These are phyloP conservation scores for Chaetoscypha palmicola DNA, from an alignment of 2,329 filamentous ascomycete genomes.

Conservation along the genomic window DNA sequence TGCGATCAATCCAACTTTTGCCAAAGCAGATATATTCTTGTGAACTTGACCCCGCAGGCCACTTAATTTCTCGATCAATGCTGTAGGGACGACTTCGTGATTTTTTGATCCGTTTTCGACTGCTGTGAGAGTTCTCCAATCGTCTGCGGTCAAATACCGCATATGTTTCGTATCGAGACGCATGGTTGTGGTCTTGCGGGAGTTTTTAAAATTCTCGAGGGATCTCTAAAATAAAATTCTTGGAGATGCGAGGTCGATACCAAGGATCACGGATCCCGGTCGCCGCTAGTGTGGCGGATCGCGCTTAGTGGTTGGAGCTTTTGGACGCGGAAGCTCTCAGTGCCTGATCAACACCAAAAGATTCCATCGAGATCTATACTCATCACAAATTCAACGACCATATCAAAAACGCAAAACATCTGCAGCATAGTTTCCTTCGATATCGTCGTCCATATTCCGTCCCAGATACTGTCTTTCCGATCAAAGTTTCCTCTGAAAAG, in stretches of 20 bases:
- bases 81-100: conserved; percentile 91
- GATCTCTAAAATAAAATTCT: background rate
- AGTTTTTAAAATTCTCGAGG: conserved; percentile 7
- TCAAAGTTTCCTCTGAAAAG: conserved; percentile 16
- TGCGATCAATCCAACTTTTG: conserved; percentile 86
- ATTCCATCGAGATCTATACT: conserved; percentile 5
- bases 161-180: conserved; percentile 91
- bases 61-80: conserved; percentile 77
- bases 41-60: conserved; percentile 79
- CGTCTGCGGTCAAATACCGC: conserved; percentile 84
- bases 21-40: conserved; percentile 80
- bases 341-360: conserved; percentile 17
- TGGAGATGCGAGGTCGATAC: background rate
- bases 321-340: conserved; percentile 29
- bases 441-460: background rate
- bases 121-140: conserved; percentile 91
- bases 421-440: background rate
- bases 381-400: conserved; percentile 9
- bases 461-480: background rate
- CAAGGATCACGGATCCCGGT: conserved; percentile 13
- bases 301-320: conserved; percentile 19
- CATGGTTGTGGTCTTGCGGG: conserved; percentile 46
- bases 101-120: conserved; percentile 93
- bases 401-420: background rate
- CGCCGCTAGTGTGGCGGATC: conserved; percentile 14